Evolutionary conservation across 2,329 filamentous ascomycete species (phyloP), one percentile per base, ranked within the genome.

Genomic region (Epichloe festucae): DNA sequence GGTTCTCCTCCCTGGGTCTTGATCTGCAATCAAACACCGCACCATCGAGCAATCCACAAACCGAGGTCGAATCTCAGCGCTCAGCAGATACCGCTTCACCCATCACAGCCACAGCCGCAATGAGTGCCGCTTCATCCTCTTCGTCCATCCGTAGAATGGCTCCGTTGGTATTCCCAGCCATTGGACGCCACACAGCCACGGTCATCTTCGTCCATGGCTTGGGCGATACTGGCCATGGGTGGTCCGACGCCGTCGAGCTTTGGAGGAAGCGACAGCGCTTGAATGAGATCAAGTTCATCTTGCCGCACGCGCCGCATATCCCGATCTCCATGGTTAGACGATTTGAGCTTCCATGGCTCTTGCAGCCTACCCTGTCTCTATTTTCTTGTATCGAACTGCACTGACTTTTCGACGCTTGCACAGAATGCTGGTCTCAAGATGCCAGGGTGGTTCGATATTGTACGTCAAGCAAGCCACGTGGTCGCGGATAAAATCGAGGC

Each of bases 181-280:
- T 87, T 36, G 86, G 80, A 64, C 81, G 81, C 64, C 93, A 97
- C 70, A 96, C 93, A 39, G 89, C 89, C 23, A 96, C 91, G 3
- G 85, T 97, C 61, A 97, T 98, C 62, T 89, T 96, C 69, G 78
- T 87, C 49, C 93, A 98, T 67, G 93, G 93, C 14, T 75, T 98
- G 40, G 93, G 93, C 56, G 93, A 97, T 65, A 85, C 76, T 34
- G 87, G 85, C 43, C 74, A 79, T 58, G 87, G 87, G 59, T 91
- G 87, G 90, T 78, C 85, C 44, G 82, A 81, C 52, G 79, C 93
- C 19, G 89, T 93, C 35, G 84, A 95, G 73, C 89, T 91, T 68
- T 96, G 86, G 85, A 82, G 89, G 51, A 77, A 84, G 36, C 79
- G 87, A 49, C 79, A 82, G 66, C 84, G 84, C 63, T 88, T 97